Percentiles rank a stretch among this genome's conserved stretches.
phyloP scores from a whole-genome alignment of 108 stramenopile genomes.

The Epipyxis sp. region DNA sequence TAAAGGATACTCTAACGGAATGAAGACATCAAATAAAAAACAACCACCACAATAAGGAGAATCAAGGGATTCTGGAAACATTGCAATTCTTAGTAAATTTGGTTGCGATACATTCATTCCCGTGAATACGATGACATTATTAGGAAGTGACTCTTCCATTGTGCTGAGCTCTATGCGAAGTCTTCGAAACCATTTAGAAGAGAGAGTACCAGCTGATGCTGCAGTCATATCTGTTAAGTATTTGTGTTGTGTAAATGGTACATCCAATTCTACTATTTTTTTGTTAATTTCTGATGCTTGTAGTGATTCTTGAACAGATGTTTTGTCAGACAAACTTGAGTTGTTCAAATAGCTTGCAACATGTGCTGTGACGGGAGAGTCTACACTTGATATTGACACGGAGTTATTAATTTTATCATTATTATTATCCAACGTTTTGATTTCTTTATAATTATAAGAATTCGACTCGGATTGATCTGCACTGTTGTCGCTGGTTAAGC shows the following conservation, averaged over 20 bases:
- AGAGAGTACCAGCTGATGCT: background rate
- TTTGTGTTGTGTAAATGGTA: background rate
- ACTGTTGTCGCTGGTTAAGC: too few relatives aligned
- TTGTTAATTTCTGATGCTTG: background rate
- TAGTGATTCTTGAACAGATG: background rate
- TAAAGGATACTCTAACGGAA: slow-evolving; percentile 39
- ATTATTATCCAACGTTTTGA: too few relatives aligned
- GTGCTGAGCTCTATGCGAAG: background rate
- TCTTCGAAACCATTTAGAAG: too few relatives aligned
- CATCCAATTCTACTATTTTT: background rate
- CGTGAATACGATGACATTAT: background rate
- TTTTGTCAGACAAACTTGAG: background rate
- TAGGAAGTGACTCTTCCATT: background rate
- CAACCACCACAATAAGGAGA: slow-evolving; percentile 41
- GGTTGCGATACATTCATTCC: too few relatives aligned
- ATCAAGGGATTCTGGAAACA: background rate
- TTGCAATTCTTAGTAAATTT: too few relatives aligned
- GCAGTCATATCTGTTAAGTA: background rate
- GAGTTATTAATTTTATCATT: too few relatives aligned
- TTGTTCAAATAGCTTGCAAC: too few relatives aligned
- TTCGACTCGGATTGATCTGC: too few relatives aligned
- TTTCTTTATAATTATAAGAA: too few relatives aligned
- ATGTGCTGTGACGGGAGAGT: too few relatives aligned
- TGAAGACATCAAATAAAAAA: slow-evolving; percentile 42
- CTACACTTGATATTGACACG: too few relatives aligned